phyloP scores from a whole-genome alignment of 805 yeast genomes.

The Candida schatavii region DNA sequence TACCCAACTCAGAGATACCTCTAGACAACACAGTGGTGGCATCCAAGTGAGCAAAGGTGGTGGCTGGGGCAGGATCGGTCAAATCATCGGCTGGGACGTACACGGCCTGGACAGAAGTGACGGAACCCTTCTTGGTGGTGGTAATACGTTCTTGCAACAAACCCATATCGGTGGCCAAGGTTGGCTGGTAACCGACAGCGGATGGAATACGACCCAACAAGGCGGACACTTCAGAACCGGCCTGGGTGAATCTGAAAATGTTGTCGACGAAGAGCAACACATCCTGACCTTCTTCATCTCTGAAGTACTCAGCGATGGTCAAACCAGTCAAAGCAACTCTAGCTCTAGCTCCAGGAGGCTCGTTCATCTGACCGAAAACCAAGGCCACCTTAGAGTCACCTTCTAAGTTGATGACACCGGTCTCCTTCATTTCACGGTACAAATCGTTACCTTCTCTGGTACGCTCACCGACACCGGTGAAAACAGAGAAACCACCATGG shows the following conservation, averaged over 20 bases:
- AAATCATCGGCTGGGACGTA: conserved; percentile 99
- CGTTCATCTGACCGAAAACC: conserved; percentile 99
- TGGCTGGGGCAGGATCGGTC: conserved; percentile 99
- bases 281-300: conserved; percentile 99
- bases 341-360: conserved; percentile 99
- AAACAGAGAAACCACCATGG: conserved; percentile 99
- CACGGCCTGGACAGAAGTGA: conserved; percentile 99
- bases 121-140: conserved; percentile 99
- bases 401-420: conserved; percentile 99
- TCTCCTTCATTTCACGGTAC: conserved; percentile 99
- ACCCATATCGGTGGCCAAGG: conserved; percentile 99
- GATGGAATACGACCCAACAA: conserved; percentile 99
- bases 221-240: conserved; percentile 99
- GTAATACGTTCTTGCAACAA: conserved; percentile 99
- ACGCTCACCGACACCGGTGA: conserved; percentile 99
- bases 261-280: conserved; percentile 98
- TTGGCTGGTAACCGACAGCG: conserved; percentile 99
- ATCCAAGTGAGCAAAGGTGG: conserved; percentile 99
- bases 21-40: conserved; percentile 99
- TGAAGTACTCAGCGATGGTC: conserved; percentile 99
- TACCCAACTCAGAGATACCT: conserved; percentile 99
- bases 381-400: conserved; percentile 99
- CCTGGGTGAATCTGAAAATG: conserved; percentile 99
- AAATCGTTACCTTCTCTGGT: conserved; percentile 99
- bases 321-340: conserved; percentile 99